Evolutionary conservation across 495 filamentous ascomycete genomes (phyloP).

Genomic region (Daldinia caldariorum): DNA sequence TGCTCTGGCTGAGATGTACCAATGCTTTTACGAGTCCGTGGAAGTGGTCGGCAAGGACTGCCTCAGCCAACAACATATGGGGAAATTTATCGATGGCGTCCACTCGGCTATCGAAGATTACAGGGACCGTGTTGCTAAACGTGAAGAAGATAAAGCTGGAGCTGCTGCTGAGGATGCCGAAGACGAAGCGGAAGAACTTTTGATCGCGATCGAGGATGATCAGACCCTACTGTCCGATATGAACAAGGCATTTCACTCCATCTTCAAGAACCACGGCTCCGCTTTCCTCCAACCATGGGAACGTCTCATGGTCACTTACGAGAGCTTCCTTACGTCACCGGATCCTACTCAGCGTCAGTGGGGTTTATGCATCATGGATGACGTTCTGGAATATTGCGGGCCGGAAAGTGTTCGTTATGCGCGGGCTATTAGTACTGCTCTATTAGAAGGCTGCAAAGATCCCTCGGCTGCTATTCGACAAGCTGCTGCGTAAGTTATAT

Average conservation of each 20-base stretch:
- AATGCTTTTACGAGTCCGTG: constrained; percentile 99
- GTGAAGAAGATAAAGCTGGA: constrained; percentile 78
- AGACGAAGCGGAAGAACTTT: constrained; percentile 80
- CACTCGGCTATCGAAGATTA: constrained; percentile 90
- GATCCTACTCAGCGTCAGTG: constrained; percentile 97
- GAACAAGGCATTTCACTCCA: constrained; percentile 99
- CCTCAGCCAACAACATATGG: constrained; percentile 80
- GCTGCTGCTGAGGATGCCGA: constrained; percentile 80
- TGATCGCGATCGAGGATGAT: constrained; percentile 96
- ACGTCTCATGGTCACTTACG: constrained; percentile 82
- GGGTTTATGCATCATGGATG: constrained; percentile 98
- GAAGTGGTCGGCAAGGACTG: constrained; percentile 90
- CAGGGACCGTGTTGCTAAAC: constrained; percentile 80
- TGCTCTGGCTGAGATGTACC: constrained; percentile 98
- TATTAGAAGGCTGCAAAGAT: constrained; percentile 85
- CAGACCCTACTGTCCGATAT: constrained; percentile 97
- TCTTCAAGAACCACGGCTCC: constrained; percentile 93
- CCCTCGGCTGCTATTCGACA: constrained; percentile 90
- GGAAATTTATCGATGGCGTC: constrained; percentile 83
- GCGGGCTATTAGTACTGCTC: constrained; percentile 82
- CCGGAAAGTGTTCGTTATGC: constrained; percentile 83
- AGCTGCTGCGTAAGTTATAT: constrained; percentile 71
- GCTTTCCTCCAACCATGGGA: constrained; percentile 89
- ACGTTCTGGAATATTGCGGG: constrained; percentile 96
- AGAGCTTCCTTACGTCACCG: constrained; percentile 79